phyloP scores from a whole-genome alignment of 2,329 filamentous ascomycete species.

The Cladosporium sp. region DNA sequence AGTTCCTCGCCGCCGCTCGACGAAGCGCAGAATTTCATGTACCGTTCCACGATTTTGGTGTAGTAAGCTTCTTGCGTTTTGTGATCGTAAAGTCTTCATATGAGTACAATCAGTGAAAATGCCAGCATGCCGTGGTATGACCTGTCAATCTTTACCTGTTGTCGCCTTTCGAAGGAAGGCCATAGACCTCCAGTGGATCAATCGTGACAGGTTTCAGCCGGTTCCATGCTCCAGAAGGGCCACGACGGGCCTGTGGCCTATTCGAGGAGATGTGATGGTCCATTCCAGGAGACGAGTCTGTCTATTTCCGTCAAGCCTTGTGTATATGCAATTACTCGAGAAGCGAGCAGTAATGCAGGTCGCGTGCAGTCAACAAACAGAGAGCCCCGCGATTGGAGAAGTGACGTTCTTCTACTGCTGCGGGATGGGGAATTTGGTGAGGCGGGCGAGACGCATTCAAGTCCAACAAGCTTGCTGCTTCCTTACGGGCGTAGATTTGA shows the following conservation, averaged over 20 bases:
- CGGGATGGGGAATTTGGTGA: conserved; percentile 9
- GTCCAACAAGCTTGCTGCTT: neutral
- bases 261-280: conserved; percentile 12
- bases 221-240: conserved; percentile 58
- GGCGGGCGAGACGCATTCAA: neutral
- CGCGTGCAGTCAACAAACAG: neutral
- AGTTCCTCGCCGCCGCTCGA: conserved; percentile 68
- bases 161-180: conserved; percentile 88
- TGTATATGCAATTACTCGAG: neutral
- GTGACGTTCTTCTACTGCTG: neutral
- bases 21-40: conserved; percentile 81
- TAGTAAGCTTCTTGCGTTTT: conserved; percentile 83
- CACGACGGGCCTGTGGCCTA: conserved; percentile 28
- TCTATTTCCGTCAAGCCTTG: no score
- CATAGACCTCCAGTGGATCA: conserved; percentile 76
- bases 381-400: neutral
- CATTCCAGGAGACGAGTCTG: neutral
- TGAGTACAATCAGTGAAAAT: neutral
- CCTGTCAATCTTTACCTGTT: conserved; percentile 54
- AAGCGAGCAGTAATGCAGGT: neutral
- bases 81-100: conserved; percentile 50
- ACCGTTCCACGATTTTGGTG: conserved; percentile 79
- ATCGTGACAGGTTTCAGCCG: conserved; percentile 68
- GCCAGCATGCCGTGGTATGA: neutral
- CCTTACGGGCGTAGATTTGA: conserved; percentile 5